Evolutionary conservation across 1,284 basidiomycete genomes (phyloP).

Genomic region (Vanrija humicola): DNA sequence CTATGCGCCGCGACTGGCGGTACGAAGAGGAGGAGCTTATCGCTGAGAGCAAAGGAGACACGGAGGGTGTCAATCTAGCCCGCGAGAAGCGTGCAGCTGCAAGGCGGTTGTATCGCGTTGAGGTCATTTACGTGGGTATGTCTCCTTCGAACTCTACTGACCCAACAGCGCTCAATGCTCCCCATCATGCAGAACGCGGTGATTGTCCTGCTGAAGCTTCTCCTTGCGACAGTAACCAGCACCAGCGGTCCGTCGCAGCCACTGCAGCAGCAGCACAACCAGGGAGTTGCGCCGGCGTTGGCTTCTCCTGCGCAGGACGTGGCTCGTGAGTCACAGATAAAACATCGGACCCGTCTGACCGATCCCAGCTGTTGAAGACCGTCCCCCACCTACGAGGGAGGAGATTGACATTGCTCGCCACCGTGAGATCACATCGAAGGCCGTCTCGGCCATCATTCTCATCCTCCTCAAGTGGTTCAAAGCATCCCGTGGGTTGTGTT

Average conservation of each 20-base stretch:
- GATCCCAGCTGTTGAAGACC: slow-evolving; percentile 47
- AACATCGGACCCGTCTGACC: background rate
- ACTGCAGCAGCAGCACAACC: slow-evolving; percentile 52
- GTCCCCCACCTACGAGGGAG: slow-evolving; percentile 75
- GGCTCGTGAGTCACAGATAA: slow-evolving; percentile 56
- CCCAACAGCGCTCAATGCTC: slow-evolving; percentile 58
- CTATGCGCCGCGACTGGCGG: slow-evolving; percentile 63
- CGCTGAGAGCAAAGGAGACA: slow-evolving; percentile 51
- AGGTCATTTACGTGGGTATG: slow-evolving; percentile 78
- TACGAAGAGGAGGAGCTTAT: slow-evolving; percentile 58
- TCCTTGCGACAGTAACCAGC: slow-evolving; percentile 82
- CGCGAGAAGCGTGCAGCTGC: slow-evolving; percentile 71
- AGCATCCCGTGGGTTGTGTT: slow-evolving; percentile 71
- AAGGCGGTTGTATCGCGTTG: slow-evolving; percentile 77
- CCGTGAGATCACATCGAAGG: slow-evolving; percentile 96
- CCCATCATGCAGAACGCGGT: slow-evolving; percentile 82
- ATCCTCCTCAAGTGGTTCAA: slow-evolving; percentile 97
- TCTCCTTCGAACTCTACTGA: background rate
- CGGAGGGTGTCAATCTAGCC: slow-evolving; percentile 60
- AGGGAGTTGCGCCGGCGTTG: slow-evolving; percentile 62
- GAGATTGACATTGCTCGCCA: slow-evolving; percentile 93
- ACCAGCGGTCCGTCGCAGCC: slow-evolving; percentile 53
- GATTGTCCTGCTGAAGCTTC: slow-evolving; percentile 79
- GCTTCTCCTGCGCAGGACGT: slow-evolving; percentile 45
- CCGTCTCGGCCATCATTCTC: slow-evolving; percentile 89